Base-by-base conservation (phyloP, 805 yeast species). In the Candida morakotiae region DNA sequence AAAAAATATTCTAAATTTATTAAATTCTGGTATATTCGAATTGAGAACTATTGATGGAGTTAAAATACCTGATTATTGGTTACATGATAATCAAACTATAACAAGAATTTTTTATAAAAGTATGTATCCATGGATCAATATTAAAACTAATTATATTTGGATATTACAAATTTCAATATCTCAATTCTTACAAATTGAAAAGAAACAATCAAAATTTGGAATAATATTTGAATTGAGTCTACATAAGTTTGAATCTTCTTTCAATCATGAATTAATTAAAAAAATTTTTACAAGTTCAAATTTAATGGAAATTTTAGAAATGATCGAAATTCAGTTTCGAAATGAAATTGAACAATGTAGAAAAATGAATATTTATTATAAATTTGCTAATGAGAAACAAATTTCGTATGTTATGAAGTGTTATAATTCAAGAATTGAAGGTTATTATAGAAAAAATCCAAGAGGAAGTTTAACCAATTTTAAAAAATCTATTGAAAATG, bases 301-400 rank as follows among this genome's bases (percentile, higher is more conserved):
- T 15, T 6, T 31, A 16, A 31, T 31, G 34, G 34, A 31, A 21
- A 21, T 31, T 7, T 31, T 31, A 10, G 34, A 31, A 22, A 31
- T 21, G 27, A 21, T 31, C 2, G 34, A 31, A 15, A 3, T 20
- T 21, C 11, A 22, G n/a, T 31, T 10, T 31, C 11, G 13, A 21
- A 14, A 31, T 9, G 34, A 31, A 21, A 4, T 31, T 14, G 27
- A 31, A 15, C 3, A 4, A 4, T 4, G 17, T 14, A 31, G 21
- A 31, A 4, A 4, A 3, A 31, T 9, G 9, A 31, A 31, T 16
- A 27, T 31, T 3, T 31, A 13, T 15, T 13, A 31, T 31, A 31
- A 31, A 22, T 31, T 31, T 31, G 26, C 34, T 13, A 31, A 26
- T 21, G 34, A 31, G 13, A 31, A 31, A 14, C 34, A 31, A 22